These are phyloP conservation scores for Asterionellopsis glacialis DNA, from an alignment of 108 stramenopile species.

Conservation along the genomic window DNA sequence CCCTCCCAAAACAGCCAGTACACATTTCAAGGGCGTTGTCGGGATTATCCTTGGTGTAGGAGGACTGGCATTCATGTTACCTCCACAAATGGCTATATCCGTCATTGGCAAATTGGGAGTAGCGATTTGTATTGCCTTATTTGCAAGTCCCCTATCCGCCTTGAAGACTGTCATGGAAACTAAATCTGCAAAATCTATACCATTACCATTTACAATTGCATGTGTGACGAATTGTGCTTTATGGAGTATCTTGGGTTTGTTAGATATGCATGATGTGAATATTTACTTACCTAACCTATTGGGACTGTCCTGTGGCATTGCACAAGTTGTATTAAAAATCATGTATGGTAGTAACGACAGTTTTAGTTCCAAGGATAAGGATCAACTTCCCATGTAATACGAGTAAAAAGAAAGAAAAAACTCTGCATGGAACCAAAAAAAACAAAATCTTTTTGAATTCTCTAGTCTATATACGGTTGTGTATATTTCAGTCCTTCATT, in stretches of 20 bases:
- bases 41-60: conserved; percentile 10
- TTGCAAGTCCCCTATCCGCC: conserved; percentile 66
- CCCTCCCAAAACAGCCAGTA: conserved; percentile 25
- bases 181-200: conserved; percentile 67
- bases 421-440: too few species aligned
- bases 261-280: conserved; percentile 68
- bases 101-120: conserved; percentile 40
- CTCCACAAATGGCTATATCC: conserved; percentile 13
- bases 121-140: conserved; percentile 56
- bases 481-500: too few species aligned
- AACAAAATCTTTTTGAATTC: too few species aligned
- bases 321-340: conserved; percentile 61
- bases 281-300: conserved; percentile 73
- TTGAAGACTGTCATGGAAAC: conserved; percentile 57
- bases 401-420: too few species aligned
- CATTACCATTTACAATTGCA: conserved; percentile 80
- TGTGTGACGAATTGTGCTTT: conserved; percentile 60
- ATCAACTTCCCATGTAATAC: neutral
- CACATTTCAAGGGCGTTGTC: conserved; percentile 22
- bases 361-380: neutral
- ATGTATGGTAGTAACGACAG: conserved; percentile 40
- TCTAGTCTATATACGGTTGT: too few species aligned
- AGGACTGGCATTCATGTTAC: conserved; percentile 6
- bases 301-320: conserved; percentile 57
- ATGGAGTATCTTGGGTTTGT: conserved; percentile 62